Conservation (phyloP, 495 filamentous ascomycete genomes). For the Daldinia decipiens region DNA sequence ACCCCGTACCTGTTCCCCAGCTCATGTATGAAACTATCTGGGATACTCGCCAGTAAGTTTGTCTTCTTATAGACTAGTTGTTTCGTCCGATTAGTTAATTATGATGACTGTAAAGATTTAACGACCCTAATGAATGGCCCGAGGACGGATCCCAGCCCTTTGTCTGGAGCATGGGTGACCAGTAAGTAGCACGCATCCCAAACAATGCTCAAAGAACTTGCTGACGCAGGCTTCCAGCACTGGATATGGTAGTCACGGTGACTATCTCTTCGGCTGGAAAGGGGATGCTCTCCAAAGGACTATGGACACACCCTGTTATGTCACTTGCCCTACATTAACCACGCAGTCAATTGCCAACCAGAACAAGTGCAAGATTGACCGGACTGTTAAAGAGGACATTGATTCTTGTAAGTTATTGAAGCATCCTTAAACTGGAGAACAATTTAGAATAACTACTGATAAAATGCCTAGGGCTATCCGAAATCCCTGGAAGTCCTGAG, state of each 20-base stretch:
- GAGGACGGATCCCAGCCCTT: slow-evolving; percentile 56
- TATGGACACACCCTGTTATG: slow-evolving; percentile 49
- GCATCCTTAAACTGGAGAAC: neutral
- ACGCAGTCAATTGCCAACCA: slow-evolving; percentile 48
- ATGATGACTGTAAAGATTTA: slow-evolving; percentile 31
- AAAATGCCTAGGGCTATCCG: slow-evolving; percentile 20
- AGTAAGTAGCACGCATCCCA: slow-evolving; percentile 23
- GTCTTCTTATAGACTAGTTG: neutral
- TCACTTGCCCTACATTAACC: slow-evolving; percentile 46
- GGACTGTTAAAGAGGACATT: slow-evolving; percentile 44
- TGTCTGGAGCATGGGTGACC: slow-evolving; percentile 53
- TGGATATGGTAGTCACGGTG: slow-evolving; percentile 46
- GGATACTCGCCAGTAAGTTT: slow-evolving; percentile 37
- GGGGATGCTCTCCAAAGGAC: slow-evolving; percentile 46
- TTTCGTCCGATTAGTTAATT: neutral
- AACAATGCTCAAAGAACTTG: neutral
- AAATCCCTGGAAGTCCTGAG: slow-evolving; percentile 31
- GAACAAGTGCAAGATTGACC: slow-evolving; percentile 45
- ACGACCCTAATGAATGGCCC: slow-evolving; percentile 52
- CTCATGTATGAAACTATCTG: slow-evolving; percentile 49
- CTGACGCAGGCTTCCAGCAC: slow-evolving; percentile 25
- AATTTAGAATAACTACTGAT: slow-evolving; percentile 7
- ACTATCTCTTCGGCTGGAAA: slow-evolving; percentile 51
- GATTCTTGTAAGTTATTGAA: slow-evolving; percentile 45
- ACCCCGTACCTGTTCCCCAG: slow-evolving; percentile 48